Percentiles rank a stretch among this genome's conserved stretches.
phyloP scores from a whole-genome alignment of 768 basidiomycete species.

The Gymnopilus dilepis region DNA sequence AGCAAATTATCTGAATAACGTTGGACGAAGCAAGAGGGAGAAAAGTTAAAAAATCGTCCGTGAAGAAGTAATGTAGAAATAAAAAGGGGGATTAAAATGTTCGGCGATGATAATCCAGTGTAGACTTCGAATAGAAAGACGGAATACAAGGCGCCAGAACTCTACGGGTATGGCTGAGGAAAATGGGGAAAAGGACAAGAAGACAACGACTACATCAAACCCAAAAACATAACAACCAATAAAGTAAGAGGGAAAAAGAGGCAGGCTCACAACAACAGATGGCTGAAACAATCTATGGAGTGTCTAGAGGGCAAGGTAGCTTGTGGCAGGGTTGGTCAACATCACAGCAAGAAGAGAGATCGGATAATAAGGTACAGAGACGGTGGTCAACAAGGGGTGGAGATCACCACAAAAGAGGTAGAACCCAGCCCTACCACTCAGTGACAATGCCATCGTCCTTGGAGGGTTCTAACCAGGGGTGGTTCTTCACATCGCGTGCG shows the following conservation, averaged over 20 bases:
- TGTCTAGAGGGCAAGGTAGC: conserved; percentile 18
- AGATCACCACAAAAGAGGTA: conserved; percentile 11
- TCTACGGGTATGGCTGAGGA: conserved; percentile 23
- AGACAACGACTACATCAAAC: conserved; percentile 12
- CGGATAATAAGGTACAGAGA: not conserved
- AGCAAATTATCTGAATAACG: not conserved
- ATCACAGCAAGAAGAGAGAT: not conserved
- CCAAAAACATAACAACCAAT: conserved; percentile 17
- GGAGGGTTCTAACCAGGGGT: conserved; percentile 68
- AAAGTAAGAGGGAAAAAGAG: conserved; percentile 12
- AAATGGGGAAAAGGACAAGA: not conserved
- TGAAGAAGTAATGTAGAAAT: not conserved
- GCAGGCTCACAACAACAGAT: conserved; percentile 10
- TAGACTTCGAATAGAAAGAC: conserved; percentile 5
- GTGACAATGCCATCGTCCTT: conserved; percentile 45
- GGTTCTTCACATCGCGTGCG: conserved; percentile 76
- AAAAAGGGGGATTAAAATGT: not conserved
- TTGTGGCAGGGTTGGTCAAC: conserved; percentile 9
- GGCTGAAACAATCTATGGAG: conserved; percentile 19
- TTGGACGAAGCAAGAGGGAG: not conserved
- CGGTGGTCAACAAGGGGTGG: not conserved
- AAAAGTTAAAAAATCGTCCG: conserved; percentile 1
- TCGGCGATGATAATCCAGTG: not conserved
- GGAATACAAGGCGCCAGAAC: conserved; percentile 4
- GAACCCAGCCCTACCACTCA: conserved; percentile 45